A percentile compares a stretch with the other conserved stretches of the same genome.
phyloP scores from a whole-genome alignment of 2,329 filamentous ascomycete genomes.

The Claviceps africana region DNA sequence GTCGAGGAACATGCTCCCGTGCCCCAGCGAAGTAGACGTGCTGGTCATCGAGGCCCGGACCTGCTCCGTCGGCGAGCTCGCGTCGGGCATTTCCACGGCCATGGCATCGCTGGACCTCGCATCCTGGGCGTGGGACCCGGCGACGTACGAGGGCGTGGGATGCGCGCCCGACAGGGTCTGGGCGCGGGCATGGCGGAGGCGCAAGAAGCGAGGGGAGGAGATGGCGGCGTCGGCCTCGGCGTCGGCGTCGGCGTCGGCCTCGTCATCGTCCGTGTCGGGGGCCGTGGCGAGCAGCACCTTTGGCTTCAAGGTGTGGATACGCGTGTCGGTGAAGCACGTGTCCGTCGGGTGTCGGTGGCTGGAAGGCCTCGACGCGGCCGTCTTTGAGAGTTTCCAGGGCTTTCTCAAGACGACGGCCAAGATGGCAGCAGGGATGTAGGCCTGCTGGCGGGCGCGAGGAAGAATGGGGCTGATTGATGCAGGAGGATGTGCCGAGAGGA shows the following conservation, averaged over 20 bases:
- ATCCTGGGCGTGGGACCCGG: constrained; percentile 49
- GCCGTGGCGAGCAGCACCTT: constrained; percentile 27
- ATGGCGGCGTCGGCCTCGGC: too few species aligned
- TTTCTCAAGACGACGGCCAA: constrained; percentile 44
- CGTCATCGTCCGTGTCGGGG: too few species aligned
- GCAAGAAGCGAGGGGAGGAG: constrained; percentile 38
- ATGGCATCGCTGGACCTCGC: constrained; percentile 43
- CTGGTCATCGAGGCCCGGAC: constrained; percentile 29
- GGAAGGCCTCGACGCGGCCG: constrained; percentile 54
- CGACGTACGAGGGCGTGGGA: constrained; percentile 42
- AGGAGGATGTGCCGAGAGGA: too few species aligned
- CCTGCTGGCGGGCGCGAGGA: too few species aligned
- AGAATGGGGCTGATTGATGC: too few species aligned
- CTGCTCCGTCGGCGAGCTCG: constrained; percentile 24
- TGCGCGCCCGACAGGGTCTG: constrained; percentile 61
- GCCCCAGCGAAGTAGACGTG: constrained; percentile 24
- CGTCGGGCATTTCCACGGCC: constrained; percentile 25
- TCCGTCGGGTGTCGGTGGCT: constrained; percentile 45
- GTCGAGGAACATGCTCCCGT: constrained; percentile 29
- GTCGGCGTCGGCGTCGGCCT: constrained; percentile 3
- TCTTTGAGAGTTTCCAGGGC: constrained; percentile 81
- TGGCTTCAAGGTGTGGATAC: constrained; percentile 44
- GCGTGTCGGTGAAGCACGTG: constrained; percentile 25
- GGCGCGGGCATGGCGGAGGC: constrained; percentile 58
- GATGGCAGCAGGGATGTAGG: constrained; percentile 1